Percentiles rank a stretch among this genome's conserved stretches.
phyloP scores from a whole-genome alignment of 2,329 filamentous ascomycete genomes.

The Talaromyces rugulosus region DNA sequence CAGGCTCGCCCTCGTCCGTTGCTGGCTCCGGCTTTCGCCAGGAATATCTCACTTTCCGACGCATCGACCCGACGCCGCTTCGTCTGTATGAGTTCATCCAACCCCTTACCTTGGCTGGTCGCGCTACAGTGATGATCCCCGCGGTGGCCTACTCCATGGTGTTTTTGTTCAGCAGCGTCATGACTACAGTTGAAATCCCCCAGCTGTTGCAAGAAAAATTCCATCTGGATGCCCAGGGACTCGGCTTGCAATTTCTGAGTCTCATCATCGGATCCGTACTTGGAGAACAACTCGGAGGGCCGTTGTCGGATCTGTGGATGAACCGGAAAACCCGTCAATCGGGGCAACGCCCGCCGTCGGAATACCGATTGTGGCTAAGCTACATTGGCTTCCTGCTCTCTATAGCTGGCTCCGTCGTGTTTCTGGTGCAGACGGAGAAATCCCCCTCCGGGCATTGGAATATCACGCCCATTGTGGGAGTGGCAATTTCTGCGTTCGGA shows the following conservation, averaged over 20 bases:
- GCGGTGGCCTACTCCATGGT: slow-evolving; percentile 53
- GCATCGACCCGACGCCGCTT: slow-evolving; percentile 52
- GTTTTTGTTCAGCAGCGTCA: slow-evolving; percentile 52
- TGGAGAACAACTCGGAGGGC: slow-evolving; percentile 57
- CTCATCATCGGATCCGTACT: slow-evolving; percentile 56
- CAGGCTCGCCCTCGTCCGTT: slow-evolving; percentile 21
- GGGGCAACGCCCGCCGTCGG: slow-evolving; percentile 20
- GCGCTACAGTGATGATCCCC: slow-evolving; percentile 49
- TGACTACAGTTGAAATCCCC: slow-evolving; percentile 57
- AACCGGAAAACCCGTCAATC: slow-evolving; percentile 53
- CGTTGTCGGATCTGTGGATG: slow-evolving; percentile 50
- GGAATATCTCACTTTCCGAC: slow-evolving; percentile 43
- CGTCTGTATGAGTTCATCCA: slow-evolving; percentile 48
- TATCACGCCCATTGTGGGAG: slow-evolving; percentile 53
- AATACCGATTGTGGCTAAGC: slow-evolving; percentile 13
- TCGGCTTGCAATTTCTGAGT: slow-evolving; percentile 56
- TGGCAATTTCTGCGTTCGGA: slow-evolving; percentile 50
- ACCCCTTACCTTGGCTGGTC: slow-evolving; percentile 45
- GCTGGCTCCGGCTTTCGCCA: slow-evolving; percentile 36
- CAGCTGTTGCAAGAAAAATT: slow-evolving; percentile 55
- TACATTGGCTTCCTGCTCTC: slow-evolving; percentile 11
- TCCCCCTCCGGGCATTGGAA: slow-evolving; percentile 47
- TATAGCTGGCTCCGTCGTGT: slow-evolving; percentile 54
- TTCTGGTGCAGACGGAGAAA: slow-evolving; percentile 50
- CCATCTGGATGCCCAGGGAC: slow-evolving; percentile 53